phyloP scores from a whole-genome alignment of 768 basidiomycete species.

The Termitomyces sp. region DNA sequence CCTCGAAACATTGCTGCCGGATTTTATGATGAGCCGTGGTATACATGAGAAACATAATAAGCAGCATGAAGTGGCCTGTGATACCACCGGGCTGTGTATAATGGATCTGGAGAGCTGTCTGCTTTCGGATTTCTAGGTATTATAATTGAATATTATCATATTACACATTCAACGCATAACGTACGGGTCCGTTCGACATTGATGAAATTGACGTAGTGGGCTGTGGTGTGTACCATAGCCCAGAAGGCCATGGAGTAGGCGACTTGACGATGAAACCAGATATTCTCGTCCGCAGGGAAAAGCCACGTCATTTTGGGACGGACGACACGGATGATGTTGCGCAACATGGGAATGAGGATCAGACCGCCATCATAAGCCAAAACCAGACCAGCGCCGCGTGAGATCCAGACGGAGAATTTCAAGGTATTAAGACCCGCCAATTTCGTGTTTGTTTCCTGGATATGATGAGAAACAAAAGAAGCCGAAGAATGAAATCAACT shows the following conservation, averaged over 20 bases:
- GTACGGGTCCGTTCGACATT: conserved; percentile 85
- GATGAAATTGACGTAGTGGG: conserved; percentile 92
- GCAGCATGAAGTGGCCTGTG: conserved; percentile 92
- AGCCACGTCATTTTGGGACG: conserved; percentile 79
- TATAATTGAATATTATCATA: not conserved
- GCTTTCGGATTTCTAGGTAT: conserved; percentile 71
- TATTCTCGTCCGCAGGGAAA: conserved; percentile 91
- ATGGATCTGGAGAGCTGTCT: conserved; percentile 79
- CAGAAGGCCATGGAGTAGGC: conserved; percentile 95
- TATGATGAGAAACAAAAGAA: not conserved
- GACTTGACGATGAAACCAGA: conserved; percentile 95
- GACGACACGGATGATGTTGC: conserved; percentile 81
- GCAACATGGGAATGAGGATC: conserved; percentile 86
- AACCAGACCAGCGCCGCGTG: conserved; percentile 88
- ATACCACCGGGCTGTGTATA: conserved; percentile 89
- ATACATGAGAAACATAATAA: conserved; percentile 93
- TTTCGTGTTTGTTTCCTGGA: conserved; percentile 54
- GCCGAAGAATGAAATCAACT: conserved; percentile 13
- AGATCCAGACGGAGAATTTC: conserved; percentile 83
- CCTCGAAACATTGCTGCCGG: conserved; percentile 87
- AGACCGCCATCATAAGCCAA: conserved; percentile 85
- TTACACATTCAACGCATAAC: conserved; percentile 22
- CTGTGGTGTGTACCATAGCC: conserved; percentile 89
- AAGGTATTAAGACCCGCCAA: conserved; percentile 78
- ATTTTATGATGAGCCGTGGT: conserved; percentile 88